These are phyloP conservation scores for Andrographis paniculata DNA, from an alignment of 305 asterid genomes.

Conservation along the genomic window DNA sequence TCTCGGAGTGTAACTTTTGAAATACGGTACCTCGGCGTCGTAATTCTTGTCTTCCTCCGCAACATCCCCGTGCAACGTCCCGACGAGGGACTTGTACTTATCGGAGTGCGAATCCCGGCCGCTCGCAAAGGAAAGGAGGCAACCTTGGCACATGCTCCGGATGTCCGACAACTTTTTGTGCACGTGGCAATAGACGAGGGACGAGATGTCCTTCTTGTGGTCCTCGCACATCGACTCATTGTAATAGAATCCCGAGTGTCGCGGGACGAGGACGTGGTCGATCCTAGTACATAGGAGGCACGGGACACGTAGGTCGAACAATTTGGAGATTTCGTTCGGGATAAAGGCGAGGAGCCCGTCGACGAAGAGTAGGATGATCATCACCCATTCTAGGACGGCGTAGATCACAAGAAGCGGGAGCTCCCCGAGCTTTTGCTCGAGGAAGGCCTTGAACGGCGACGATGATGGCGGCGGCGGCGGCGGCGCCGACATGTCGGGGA, in stretches of 20 bases:
- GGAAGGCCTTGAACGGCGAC: constrained; percentile 23
- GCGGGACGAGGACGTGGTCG: constrained; percentile 53
- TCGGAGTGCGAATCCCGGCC: constrained; percentile 50
- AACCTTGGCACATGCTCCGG: constrained; percentile 63
- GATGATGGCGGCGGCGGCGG: constrained; percentile 2
- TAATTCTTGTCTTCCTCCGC: constrained; percentile 32
- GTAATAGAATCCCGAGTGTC: constrained; percentile 44
- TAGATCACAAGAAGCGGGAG: constrained; percentile 42
- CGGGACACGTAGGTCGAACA: constrained; percentile 50
- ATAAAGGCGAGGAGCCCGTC: constrained; percentile 74
- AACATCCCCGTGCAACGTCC: constrained; percentile 57
- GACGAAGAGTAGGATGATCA: constrained; percentile 56
- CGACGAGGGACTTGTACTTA: constrained; percentile 53
- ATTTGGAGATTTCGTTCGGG: constrained; percentile 50
- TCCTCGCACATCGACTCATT: constrained; percentile 69
- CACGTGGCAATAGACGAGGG: constrained; percentile 70
- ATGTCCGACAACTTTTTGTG: constrained; percentile 66
- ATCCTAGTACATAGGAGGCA: constrained; percentile 77
- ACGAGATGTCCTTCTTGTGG: constrained; percentile 72
- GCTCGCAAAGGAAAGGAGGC: constrained; percentile 65
- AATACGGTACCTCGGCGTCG: too few species aligned
- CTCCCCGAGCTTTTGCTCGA: constrained; percentile 41
- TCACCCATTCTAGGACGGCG: constrained; percentile 67
- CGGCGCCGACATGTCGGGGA: neutral
- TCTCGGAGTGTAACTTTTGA: neutral